phyloP scores from a whole-genome alignment of 1,139 yeast species.

The Yamadazyma friedrichii region DNA sequence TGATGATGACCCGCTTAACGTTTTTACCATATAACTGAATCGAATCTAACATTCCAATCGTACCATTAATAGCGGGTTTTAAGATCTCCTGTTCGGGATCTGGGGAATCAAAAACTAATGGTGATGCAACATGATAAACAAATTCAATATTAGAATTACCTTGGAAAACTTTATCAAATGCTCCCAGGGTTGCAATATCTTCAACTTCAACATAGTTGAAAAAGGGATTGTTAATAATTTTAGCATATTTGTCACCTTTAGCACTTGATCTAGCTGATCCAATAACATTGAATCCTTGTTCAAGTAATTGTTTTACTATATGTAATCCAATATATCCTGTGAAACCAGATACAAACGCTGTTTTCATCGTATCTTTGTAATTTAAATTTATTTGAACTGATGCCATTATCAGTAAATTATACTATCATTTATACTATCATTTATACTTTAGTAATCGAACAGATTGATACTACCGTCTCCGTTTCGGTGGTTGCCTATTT shows the following conservation, averaged over 20 bases:
- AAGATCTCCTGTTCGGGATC: slow-evolving; percentile 31
- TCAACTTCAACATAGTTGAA: slow-evolving; percentile 23
- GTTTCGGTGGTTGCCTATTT: too few relatives aligned
- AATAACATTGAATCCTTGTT: slow-evolving; percentile 22
- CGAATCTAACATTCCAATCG: slow-evolving; percentile 29
- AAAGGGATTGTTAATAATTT: slow-evolving; percentile 13
- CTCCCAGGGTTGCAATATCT: slow-evolving; percentile 16
- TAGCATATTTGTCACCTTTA: slow-evolving; percentile 22
- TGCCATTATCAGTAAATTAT: too few relatives aligned
- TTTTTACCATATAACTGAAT: slow-evolving; percentile 24
- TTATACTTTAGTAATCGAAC: too few relatives aligned
- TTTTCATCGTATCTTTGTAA: slow-evolving; percentile 1
- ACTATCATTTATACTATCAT: too few relatives aligned
- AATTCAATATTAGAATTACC: slow-evolving; percentile 14
- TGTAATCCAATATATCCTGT: slow-evolving; percentile 51
- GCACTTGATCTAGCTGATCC: slow-evolving; percentile 27
- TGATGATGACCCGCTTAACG: slow-evolving; percentile 26
- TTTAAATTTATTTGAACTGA: too few relatives aligned
- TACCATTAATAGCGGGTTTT: slow-evolving; percentile 35
- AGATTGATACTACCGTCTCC: too few relatives aligned
- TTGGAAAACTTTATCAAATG: slow-evolving; percentile 16
- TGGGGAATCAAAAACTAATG: slow-evolving; percentile 14
- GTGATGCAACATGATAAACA: slow-evolving; percentile 18
- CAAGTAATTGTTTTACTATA: slow-evolving; percentile 23
- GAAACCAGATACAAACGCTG: slow-evolving; percentile 50